Base-by-base conservation (phyloP, 805 yeast species). In the Wickerhamomyces sydowiorum region DNA sequence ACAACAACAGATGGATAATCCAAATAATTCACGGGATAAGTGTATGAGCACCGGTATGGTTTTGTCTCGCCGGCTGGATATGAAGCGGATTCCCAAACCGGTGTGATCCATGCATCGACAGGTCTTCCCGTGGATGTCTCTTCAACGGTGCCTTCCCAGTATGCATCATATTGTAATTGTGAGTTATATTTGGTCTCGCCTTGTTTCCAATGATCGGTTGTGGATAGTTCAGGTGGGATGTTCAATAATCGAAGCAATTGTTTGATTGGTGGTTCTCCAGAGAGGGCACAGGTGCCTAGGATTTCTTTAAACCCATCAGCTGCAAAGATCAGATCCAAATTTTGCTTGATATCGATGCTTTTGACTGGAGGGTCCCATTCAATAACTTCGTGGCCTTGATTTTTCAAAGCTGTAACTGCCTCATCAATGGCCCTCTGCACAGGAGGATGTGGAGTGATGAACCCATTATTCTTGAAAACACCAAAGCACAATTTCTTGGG, bases 381-480 rank as follows among this genome's bases (percentile, higher is more conserved):
- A 23, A 76, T 60, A 7, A 73, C 67, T 41, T 69, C 70, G 42
- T 70, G 76, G 25, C 81, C 79, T n/a, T 67, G 67, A 27, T 55
- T 62, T 13, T 44, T 47, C 31, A 65, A 50, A 32, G 45, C 44
- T 15, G 50, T 62, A 9, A 43, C 47, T 10, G 57, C 60, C 5
- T 45, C 50, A 21, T 62, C 46, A 40, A 77, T 39, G 1, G 73
- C 78, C 40, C 78, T 61, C 14, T 58, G 41, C 12, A 75, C 61
- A 4, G 77, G 78, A 2, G 78, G 70, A 7, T 72, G 69, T 2
- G 73, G 73, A 21, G 64, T 60, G 7, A 72, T 65, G 19, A 55
- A 41, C 1, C 70, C 70, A 50, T 75, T 78, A 42, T 64, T 64
- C 6, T 48, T 46, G 38, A 67, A 47, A 25, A 68, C 49, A 3